Evolutionary conservation across 257 asterid genomes (phyloP).

Genomic region (Nicotiana knightiana): DNA sequence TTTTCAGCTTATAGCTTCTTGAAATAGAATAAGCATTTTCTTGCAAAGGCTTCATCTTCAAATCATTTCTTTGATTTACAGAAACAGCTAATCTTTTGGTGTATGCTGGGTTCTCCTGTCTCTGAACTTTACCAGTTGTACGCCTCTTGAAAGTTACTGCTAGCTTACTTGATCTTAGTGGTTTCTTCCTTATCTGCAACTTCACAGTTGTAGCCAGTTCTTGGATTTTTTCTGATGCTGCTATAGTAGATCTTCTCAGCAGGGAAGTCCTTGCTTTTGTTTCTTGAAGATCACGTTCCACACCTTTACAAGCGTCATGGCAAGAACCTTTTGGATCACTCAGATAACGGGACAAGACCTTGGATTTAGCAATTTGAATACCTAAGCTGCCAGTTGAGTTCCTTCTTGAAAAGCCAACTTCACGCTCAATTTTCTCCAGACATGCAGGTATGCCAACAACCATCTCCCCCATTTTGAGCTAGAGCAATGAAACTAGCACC

Average conservation of each 20-base stretch:
- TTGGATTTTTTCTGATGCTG: neutral
- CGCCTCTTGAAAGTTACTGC: neutral
- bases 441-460: constrained; percentile 11
- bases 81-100: neutral
- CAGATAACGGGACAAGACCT: constrained; percentile 30
- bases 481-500: neutral
- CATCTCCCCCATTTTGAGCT: neutral
- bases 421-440: constrained; percentile 18
- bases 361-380: constrained; percentile 13
- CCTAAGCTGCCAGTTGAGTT: constrained; percentile 25
- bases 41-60: neutral
- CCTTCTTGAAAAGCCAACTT: constrained; percentile 17
- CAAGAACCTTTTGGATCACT: constrained; percentile 13
- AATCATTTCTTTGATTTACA: neutral
- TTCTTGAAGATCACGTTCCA: neutral
- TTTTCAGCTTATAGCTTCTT: neutral
- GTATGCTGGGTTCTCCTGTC: neutral
- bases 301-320: constrained; percentile 10
- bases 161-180: neutral
- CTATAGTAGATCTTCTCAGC: neutral
- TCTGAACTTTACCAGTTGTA: neutral
- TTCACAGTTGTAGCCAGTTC: neutral
- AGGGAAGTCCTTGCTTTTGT: constrained; percentile 7
- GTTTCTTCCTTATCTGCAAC: constrained; percentile 5
- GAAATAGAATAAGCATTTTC: neutral